Base-by-base conservation (phyloP, 164 flowering plant species). In the Brasenia schreberi region DNA sequence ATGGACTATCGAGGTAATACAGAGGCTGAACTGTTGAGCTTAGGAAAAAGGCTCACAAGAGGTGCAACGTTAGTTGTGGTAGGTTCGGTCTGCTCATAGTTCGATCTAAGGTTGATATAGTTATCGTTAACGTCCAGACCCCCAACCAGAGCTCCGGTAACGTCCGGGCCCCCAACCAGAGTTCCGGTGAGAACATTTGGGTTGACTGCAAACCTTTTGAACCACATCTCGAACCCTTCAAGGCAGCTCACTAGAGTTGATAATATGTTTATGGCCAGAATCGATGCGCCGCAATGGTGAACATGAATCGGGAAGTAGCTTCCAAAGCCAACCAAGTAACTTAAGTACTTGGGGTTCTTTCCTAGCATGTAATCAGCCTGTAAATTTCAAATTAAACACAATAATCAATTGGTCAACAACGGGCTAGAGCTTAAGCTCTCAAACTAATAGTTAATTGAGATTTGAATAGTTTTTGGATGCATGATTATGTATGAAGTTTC, bases 311-410 rank as follows among this genome's bases (percentile, higher is more conserved):
- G 97, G 56, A 83, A 89, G 4, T 73, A 78, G 17, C 66, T 43
- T 58, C 97, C 98, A 64, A 76, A 85, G 7, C 98, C 96, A 16
- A 93, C 86, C 56, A 90, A 66, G 79, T 89, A 90, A 77, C 97
- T 93, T 79, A 83, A 76, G 5, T 85, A 75, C 69, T 81, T 76
- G 19, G 98, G 98, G 59, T 94, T 91, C n/a, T 83, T 81, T 2
- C 98, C 98, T 9, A 94, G 89, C 56, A 94, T 85, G 79, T 91
- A 94, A 67, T 94, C 97, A 43, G 82, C 98, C 92, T 88, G 81
- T 12, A 19, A 5, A 42, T 23, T 23, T 2, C 27, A 23, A 2
- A 23, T 23, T 23, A 1, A 67, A 43, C 7, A 58, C 9, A 0
- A 3, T 59, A 5, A 5, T 5, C 27, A 45, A 45, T 45, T 45